These are phyloP conservation scores for Populus pruinosa DNA, from an alignment of 345 rosid species.

Conservation along the genomic window DNA sequence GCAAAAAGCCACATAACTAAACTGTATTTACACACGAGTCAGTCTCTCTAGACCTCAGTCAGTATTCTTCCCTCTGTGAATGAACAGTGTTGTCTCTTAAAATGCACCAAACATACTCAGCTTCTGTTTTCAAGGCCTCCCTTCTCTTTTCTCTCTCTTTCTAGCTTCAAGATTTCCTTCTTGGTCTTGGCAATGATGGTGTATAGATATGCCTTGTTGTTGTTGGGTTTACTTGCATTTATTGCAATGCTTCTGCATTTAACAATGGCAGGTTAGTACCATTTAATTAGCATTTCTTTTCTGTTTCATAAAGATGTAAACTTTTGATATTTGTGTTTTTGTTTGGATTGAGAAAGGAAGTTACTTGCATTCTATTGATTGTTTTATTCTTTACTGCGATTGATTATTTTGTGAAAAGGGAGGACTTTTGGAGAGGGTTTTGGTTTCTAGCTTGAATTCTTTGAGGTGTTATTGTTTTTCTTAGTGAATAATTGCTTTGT, in stretches of 20 bases:
- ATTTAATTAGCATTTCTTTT: background rate
- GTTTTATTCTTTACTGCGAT: background rate
- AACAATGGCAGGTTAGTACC: constrained; percentile 47
- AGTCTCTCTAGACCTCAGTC: background rate
- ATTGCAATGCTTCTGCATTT: constrained; percentile 47
- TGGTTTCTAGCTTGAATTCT: background rate
- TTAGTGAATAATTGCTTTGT: background rate
- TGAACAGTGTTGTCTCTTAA: background rate
- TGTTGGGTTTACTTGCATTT: constrained; percentile 44
- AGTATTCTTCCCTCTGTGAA: background rate
- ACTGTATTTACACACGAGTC: background rate
- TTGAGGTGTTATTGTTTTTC: background rate
- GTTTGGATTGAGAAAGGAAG: background rate
- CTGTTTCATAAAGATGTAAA: background rate
- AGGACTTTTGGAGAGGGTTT: background rate
- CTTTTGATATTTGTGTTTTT: too few species aligned
- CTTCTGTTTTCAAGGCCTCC: background rate
- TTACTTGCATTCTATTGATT: too few species aligned
- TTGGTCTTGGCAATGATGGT: constrained; percentile 41
- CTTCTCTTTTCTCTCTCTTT: background rate
- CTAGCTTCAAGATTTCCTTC: constrained; percentile 3
- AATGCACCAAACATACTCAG: too few species aligned
- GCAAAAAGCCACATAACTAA: constrained; percentile 12
- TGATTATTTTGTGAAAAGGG: too few species aligned
- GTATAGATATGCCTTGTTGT: constrained; percentile 19